phyloP scores from a whole-genome alignment of 257 asterid species.

The Dorcoceras hygrometricum region DNA sequence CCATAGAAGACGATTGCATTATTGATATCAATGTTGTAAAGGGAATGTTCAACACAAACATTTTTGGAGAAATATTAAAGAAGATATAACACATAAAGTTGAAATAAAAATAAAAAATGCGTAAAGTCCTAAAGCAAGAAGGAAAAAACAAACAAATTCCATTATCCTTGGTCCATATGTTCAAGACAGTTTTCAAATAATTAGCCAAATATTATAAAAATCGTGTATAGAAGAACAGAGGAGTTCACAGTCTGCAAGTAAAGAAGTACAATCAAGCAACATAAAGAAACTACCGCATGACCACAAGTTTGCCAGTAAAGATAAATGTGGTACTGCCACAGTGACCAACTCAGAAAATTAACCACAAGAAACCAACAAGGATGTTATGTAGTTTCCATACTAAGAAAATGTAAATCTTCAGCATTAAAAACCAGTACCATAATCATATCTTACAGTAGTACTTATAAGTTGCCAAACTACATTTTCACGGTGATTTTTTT shows the following conservation, averaged over 20 bases:
- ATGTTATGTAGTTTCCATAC: not conserved
- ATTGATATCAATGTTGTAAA: not conserved
- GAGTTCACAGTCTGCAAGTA: not conserved
- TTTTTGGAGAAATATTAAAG: not conserved
- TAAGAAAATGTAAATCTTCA: not conserved
- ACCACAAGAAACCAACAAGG: slow-evolving; percentile 7
- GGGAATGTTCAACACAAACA: not conserved
- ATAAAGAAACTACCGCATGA: not conserved
- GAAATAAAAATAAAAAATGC: not conserved
- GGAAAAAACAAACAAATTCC: not conserved
- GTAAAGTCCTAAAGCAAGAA: not conserved
- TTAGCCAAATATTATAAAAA: not conserved
- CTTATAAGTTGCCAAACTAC: slow-evolving; percentile 19
- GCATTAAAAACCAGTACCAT: slow-evolving; percentile 1
- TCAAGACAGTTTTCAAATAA: not conserved
- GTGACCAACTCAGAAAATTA: not conserved
- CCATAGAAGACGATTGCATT: not conserved
- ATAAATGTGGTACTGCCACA: not conserved
- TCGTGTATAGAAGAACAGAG: not conserved
- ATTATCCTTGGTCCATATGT: not conserved
- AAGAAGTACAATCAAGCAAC: not conserved
- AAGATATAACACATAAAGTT: not conserved
- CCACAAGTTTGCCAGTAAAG: slow-evolving; percentile 6
- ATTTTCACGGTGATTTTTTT: slow-evolving; percentile 11
- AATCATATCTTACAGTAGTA: slow-evolving; percentile 4